Conservation (phyloP, 805 yeast species). For the Kluyveromyces wickerhamii region DNA sequence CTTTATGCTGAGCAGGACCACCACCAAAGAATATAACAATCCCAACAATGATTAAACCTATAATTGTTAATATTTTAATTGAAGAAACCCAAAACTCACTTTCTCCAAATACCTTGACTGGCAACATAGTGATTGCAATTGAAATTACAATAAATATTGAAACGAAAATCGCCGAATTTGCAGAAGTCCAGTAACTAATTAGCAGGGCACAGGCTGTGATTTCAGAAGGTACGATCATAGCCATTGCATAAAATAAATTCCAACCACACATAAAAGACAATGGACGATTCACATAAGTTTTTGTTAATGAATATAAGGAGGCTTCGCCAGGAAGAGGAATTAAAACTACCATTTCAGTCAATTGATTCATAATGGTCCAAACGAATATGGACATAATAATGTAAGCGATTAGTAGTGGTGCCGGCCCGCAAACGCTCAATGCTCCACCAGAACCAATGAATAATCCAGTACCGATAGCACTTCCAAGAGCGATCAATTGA, state of each 20-base stretch:
- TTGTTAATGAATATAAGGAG: slow-evolving; percentile 11
- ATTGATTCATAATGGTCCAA: slow-evolving; percentile 36
- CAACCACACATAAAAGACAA: slow-evolving; percentile 35
- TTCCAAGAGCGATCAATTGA: slow-evolving; percentile 22
- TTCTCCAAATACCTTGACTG: slow-evolving; percentile 34
- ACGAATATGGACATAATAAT: slow-evolving; percentile 51
- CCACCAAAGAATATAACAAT: slow-evolving; percentile 59
- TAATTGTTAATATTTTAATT: slow-evolving; percentile 55
- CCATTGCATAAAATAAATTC: slow-evolving; percentile 41
- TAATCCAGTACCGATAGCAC: slow-evolving; percentile 73
- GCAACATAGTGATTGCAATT: slow-evolving; percentile 9
- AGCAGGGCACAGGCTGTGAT: slow-evolving; percentile 35
- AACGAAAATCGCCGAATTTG: slow-evolving; percentile 34
- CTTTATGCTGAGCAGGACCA: slow-evolving; percentile 41
- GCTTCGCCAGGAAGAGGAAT: slow-evolving; percentile 56
- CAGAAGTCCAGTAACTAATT: slow-evolving; percentile 35
- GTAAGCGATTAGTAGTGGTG: slow-evolving; percentile 51
- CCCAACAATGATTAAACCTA: slow-evolving; percentile 52
- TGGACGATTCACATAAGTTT: slow-evolving; percentile 12
- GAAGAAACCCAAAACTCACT: slow-evolving; percentile 60
- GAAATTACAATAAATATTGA: slow-evolving; percentile 27
- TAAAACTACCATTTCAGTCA: slow-evolving; percentile 57
- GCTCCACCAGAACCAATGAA: slow-evolving; percentile 64
- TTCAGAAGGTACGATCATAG: slow-evolving; percentile 44
- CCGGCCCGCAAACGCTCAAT: slow-evolving; percentile 59